Conservation (phyloP, 176 grass and related monocot genomes). For the Urochloa ruziziensis region DNA sequence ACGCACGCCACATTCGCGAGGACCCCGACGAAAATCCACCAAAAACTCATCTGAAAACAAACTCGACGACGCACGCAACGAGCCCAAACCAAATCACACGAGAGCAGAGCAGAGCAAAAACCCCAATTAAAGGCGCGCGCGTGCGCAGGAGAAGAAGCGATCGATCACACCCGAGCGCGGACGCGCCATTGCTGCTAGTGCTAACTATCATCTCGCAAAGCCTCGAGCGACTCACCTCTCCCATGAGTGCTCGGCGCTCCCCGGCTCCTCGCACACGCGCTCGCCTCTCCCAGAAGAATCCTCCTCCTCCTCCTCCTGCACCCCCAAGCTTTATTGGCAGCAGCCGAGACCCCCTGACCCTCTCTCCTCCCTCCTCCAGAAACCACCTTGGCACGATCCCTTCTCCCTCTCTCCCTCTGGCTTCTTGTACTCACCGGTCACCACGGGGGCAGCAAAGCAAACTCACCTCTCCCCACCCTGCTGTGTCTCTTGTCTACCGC, state of each 20-base stretch:
- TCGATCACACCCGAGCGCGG: background rate
- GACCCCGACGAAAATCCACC: background rate
- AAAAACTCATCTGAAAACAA: background rate
- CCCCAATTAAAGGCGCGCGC: background rate
- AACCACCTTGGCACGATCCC: background rate
- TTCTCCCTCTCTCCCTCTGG: too few relatives aligned
- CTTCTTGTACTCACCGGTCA: background rate
- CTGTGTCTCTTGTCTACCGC: too few relatives aligned
- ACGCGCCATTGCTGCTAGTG: background rate
- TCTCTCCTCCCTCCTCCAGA: background rate
- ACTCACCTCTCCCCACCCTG: background rate
- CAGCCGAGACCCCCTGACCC: background rate
- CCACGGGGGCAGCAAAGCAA: background rate
- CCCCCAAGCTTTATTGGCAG: background rate
- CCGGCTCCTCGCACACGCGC: background rate
- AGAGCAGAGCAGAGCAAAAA: background rate
- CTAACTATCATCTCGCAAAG: too few relatives aligned
- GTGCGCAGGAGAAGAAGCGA: background rate
- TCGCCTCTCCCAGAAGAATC: background rate
- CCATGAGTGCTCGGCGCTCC: conserved; percentile 6
- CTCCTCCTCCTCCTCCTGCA: background rate
- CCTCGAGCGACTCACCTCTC: conserved; percentile 24
- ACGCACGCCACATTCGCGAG: background rate
- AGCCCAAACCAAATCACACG: background rate
- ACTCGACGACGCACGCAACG: background rate